Evolutionary conservation across 78 protist species (phyloP).

Genomic region (Isochrysis galbana): DNA sequence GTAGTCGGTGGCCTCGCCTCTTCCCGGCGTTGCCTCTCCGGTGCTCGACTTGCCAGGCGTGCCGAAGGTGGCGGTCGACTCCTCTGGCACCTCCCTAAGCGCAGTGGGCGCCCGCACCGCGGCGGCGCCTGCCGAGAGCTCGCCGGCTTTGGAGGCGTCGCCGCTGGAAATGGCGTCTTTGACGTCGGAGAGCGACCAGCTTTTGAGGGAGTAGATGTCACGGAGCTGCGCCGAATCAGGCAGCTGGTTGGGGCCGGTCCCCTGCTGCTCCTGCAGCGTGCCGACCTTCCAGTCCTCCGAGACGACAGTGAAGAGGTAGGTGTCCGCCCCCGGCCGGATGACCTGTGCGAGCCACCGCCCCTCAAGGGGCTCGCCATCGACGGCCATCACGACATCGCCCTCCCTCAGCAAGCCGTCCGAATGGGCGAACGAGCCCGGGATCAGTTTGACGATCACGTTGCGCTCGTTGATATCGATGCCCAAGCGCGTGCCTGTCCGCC

Average conservation of each 20-base stretch:
- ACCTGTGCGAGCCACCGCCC: neutral
- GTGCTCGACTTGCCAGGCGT: no score
- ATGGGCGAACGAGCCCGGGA: neutral
- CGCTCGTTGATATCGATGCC: neutral
- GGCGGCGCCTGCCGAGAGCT: neutral
- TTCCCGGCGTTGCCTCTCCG: no score
- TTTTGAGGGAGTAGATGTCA: neutral
- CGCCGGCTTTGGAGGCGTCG: neutral
- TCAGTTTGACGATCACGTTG: neutral
- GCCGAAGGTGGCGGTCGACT: neutral
- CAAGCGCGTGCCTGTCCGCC: neutral
- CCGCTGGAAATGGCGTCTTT: neutral
- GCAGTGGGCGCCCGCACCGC: neutral
- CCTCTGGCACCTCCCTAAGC: neutral
- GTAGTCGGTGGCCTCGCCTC: neutral
- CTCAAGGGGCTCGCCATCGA: neutral
- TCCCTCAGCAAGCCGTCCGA: neutral
- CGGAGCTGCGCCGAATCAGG: neutral
- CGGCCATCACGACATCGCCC: conserved; percentile 7
- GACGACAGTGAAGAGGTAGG: neutral
- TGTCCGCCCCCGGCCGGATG: neutral
- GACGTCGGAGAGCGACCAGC: neutral
- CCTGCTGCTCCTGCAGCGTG: neutral
- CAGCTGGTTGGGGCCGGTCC: neutral
- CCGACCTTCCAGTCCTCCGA: neutral